Base-by-base conservation (phyloP, 1,284 basidiomycete genomes). In the Tilletiaria anomala region DNA sequence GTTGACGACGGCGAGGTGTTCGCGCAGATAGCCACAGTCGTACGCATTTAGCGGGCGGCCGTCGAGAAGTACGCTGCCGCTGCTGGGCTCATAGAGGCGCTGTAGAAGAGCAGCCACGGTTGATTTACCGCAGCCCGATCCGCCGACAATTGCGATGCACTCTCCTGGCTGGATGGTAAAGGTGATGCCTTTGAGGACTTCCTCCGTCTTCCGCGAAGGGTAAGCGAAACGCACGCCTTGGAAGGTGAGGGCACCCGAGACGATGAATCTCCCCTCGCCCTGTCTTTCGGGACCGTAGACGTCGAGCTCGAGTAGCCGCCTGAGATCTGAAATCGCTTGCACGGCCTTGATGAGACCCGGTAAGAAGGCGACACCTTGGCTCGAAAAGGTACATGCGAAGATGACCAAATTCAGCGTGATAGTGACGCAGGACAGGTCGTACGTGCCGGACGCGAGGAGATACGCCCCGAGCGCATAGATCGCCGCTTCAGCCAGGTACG, bases 301-400 rank as follows among this genome's bases (percentile, higher is more conserved):
- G n/a, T n/a, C n/a, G n/a, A n/a, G n/a, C n/a, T n/a, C n/a, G n/a
- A n/a, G n/a, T n/a, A n/a, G n/a, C n/a, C n/a, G n/a, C n/a, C n/a
- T n/a, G n/a, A n/a, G n/a, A n/a, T n/a, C n/a, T n/a, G n/a, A n/a
- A n/a, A n/a, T n/a, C n/a, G n/a, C n/a, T n/a, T n/a, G n/a, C n/a
- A 57, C 39, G 11, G 49, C 41, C 45, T 61, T 63, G 23, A 48
- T 45, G 3, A 60, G 41, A 5, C 49, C 51, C 0, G 64, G 62
- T 19, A 67, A 36, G 70, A 87, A 89, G 20, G 78, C 75, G 75
- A 94, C 79, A 52, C 88, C 75, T 65, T 87, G 83, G 18, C 80
- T 78, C 1, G 85, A 84, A 51, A 93, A 91, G 2, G 85, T 84
- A 47, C 96, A 79, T 0, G 83, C 80, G 71, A 96, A 96, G 29